Evolutionary conservation across 495 filamentous ascomycete species (phyloP), one percentile per base, ranked within the genome.

Genomic region (Xylaria bambusicola): DNA sequence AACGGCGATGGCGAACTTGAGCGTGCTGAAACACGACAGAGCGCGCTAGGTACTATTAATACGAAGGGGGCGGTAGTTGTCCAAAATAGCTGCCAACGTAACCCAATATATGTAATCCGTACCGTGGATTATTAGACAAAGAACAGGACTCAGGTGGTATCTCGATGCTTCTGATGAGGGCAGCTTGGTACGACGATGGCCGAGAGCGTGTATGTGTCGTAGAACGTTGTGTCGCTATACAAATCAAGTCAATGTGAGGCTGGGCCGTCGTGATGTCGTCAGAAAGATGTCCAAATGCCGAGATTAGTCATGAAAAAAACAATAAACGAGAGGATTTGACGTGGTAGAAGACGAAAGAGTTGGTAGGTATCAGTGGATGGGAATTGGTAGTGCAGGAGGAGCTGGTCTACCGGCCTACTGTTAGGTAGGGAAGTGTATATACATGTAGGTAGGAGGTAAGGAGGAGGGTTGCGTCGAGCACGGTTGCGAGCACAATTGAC

Each of bases 331-430:
- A 48, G 46, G 51, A 52, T 36, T 44, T 38, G 47, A 45, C 51
- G 56, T 33, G 62, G 49, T 48, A 62, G 51, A 56, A 58, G 33
- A 45, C 49, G n/a, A 27, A 52, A 24, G 51, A 33, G 5, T 10
- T 10, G 10, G 29, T 33, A 33, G n/a, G n/a, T 33, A 10, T 10
- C 10, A 33, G 29, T 33, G n/a, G 20, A 27, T 49, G 33, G 12
- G 42, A 54, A 53, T 26, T 44, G 20, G 36, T 9, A 13, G 36
- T 6, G 31, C 6, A 33, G 31, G 31, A 33, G 31, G 31, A 33
- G 31, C n/a, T n/a, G n/a, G n/a, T n/a, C n/a, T n/a, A n/a, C n/a
- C n/a, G n/a, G n/a, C n/a, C n/a, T 33, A 33, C 5, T 5, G 31
- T 7, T 38, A 9, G 36, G 36, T 15, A 13, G 6, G 36, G 5